Conservation (phyloP, 1,139 yeast genomes). For the Pichia sp. region DNA sequence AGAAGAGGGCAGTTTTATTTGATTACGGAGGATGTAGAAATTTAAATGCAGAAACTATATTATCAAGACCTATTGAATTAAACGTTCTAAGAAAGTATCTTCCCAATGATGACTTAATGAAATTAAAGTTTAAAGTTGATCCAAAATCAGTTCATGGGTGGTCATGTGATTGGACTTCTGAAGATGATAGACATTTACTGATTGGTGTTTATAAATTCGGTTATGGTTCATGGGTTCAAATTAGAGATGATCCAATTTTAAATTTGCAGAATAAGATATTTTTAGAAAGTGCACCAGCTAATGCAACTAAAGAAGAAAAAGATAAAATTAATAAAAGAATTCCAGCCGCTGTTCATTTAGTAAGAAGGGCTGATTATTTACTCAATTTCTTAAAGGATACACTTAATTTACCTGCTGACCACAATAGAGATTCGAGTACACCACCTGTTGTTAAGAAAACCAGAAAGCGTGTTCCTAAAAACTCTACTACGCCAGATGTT, state of each 20-base stretch:
- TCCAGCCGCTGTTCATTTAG: constrained; percentile 90
- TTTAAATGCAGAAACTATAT: constrained; percentile 81
- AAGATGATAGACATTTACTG: constrained; percentile 80
- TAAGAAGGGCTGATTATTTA: constrained; percentile 88
- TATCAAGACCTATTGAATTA: constrained; percentile 82
- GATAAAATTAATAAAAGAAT: constrained; percentile 36
- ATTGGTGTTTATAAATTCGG: constrained; percentile 91
- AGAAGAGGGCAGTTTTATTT: constrained; percentile 83
- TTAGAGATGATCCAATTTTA: constrained; percentile 89
- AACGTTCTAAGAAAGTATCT: constrained; percentile 53
- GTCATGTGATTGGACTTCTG: constrained; percentile 80
- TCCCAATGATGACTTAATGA: constrained; percentile 51
- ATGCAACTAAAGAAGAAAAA: constrained; percentile 33
- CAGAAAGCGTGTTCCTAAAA: constrained; percentile 11
- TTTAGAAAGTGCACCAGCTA: constrained; percentile 40
- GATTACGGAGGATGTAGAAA: constrained; percentile 86
- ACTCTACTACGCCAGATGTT: constrained; percentile 22
- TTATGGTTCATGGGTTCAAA: constrained; percentile 91
- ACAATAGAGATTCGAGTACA: constrained; percentile 19
- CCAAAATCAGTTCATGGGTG: constrained; percentile 87
- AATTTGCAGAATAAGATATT: constrained; percentile 81
- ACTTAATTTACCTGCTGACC: constrained; percentile 8
- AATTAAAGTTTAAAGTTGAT: constrained; percentile 50
- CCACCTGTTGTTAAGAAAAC: constrained; percentile 7
- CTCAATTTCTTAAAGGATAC: constrained; percentile 60